Evolutionary conservation across 2,329 filamentous ascomycete genomes (phyloP).

Genomic region (Epichloe brachyelytri): DNA sequence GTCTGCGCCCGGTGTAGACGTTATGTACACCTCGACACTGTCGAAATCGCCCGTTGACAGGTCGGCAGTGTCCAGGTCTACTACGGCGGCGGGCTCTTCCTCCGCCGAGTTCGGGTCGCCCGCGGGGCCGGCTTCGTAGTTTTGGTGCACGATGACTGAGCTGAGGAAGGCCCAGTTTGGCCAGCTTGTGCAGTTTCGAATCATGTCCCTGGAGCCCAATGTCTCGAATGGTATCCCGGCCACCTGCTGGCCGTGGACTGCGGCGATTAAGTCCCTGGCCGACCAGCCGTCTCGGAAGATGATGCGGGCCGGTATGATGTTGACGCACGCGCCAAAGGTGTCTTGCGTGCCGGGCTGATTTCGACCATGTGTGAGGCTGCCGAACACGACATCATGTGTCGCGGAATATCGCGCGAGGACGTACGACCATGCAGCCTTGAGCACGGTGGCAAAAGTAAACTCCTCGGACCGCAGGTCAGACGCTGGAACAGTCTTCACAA

Average conservation of each 20-base stretch:
- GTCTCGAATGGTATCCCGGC: neutral
- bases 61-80: slow-evolving; percentile 2
- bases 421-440: slow-evolving; percentile 1
- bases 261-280: neutral
- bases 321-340: slow-evolving; percentile 1
- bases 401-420: slow-evolving; percentile 1
- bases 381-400: slow-evolving; percentile 1
- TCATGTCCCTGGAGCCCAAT: neutral
- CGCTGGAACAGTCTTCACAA: neutral
- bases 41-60: slow-evolving; percentile 3
- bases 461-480: neutral
- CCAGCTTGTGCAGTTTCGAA: slow-evolving; percentile 1
- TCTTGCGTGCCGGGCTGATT: slow-evolving; percentile 3
- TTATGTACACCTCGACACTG: slow-evolving; percentile 2
- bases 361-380: slow-evolving; percentile 1
- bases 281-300: neutral
- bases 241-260: neutral
- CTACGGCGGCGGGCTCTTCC: neutral
- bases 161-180: slow-evolving; percentile 1
- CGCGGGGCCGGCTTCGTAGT: neutral
- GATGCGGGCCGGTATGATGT: neutral
- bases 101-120: neutral
- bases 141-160: slow-evolving; percentile 2
- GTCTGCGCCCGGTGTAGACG: neutral
- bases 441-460: neutral